Evolutionary conservation across 1,284 basidiomycete genomes (phyloP).

Genomic region (Ganoderma meredithae): DNA sequence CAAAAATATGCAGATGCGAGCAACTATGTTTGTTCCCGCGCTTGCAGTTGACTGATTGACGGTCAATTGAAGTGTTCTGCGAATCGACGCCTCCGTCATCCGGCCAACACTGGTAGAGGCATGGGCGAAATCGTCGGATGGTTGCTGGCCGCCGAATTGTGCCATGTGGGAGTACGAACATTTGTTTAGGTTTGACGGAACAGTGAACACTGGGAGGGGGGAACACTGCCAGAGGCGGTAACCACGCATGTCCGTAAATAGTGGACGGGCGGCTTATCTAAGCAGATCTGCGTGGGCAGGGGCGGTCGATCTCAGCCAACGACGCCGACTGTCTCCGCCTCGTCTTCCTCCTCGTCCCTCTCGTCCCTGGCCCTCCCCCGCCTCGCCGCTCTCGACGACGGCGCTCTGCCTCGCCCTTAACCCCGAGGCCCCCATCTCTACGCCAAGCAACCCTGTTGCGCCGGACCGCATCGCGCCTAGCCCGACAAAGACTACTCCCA

Average conservation of each 20-base stretch:
- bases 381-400: slow-evolving; percentile 24
- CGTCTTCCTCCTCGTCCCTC: background rate
- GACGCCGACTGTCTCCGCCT: no score
- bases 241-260: slow-evolving; percentile 27
- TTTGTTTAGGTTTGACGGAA: background rate
- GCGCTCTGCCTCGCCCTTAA: background rate
- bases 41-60: background rate
- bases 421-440: background rate
- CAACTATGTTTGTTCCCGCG: background rate
- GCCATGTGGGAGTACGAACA: background rate
- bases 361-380: slow-evolving; percentile 9
- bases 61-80: slow-evolving; percentile 1
- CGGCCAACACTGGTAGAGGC: background rate
- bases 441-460: background rate
- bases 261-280: slow-evolving; percentile 19
- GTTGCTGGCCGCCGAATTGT: background rate
- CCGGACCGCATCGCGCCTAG: slow-evolving; percentile 7
- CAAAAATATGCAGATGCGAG: slow-evolving; percentile 8
- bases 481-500: slow-evolving; percentile 2
- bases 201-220: no score
- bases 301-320: background rate
- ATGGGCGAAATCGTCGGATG: background rate
- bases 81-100: background rate
- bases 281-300: slow-evolving; percentile 27
- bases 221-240: slow-evolving; percentile 9